Evolutionary conservation across 202 grass and related monocot species (phyloP).

Genomic region (Cymbopogon flexuosus): DNA sequence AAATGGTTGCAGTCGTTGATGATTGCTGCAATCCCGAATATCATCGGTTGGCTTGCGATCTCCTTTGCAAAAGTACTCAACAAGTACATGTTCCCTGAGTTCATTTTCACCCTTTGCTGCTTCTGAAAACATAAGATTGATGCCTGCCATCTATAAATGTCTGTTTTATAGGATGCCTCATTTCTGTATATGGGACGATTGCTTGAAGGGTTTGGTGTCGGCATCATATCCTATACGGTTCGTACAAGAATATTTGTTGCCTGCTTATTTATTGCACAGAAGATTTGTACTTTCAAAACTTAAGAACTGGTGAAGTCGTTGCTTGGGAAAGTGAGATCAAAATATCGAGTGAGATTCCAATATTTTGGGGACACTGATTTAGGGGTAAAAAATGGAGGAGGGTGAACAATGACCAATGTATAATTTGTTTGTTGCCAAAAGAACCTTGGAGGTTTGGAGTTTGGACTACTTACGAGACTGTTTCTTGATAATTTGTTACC

Average conservation of each 20-base stretch:
- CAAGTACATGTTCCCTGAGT: not conserved
- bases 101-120: not conserved
- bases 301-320: not conserved
- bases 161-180: conserved; percentile 57
- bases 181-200: conserved; percentile 93
- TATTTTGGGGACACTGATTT: not conserved
- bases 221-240: conserved; percentile 86
- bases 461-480: not conserved
- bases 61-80: conserved; percentile 77
- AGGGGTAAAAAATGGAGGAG: not conserved
- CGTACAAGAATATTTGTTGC: not conserved
- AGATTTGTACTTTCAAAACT: not conserved
- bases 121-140: conserved; percentile 14
- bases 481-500: conserved; percentile 24
- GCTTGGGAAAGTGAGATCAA: not conserved
- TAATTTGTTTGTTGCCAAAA: not conserved
- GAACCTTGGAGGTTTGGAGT: conserved; percentile 12
- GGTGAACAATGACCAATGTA: not conserved
- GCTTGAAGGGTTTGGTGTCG: conserved; percentile 90
- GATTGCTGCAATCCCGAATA: conserved; percentile 91
- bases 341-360: not conserved
- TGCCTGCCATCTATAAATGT: not conserved
- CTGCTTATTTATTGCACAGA: not conserved
- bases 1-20: conserved; percentile 69
- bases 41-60: conserved; percentile 90